Base-by-base conservation (phyloP, 768 basidiomycete genomes). In the Mycena capillaripes region DNA sequence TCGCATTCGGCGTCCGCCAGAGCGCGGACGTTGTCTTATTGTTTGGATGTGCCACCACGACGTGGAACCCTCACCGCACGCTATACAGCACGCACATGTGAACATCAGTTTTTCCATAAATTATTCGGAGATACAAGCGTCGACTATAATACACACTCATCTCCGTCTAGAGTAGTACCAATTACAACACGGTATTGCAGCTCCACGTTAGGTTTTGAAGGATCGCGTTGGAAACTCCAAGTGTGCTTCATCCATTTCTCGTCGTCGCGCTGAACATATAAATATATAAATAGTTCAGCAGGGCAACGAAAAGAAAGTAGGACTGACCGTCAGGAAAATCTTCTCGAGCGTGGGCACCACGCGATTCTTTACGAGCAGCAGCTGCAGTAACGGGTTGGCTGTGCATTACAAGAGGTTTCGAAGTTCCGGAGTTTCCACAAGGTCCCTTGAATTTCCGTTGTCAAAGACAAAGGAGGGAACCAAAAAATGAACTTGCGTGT, bases 281-380 rank as follows among this genome's bases (percentile, higher is more conserved):
- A 53, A 58, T n/a, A n/a, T n/a, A n/a, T n/a, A n/a, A n/a, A n/a
- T n/a, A n/a, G n/a, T n/a, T 69, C 40, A 70, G 60, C 40, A 53
- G 36, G 48, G 42, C 42, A n/a, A 57, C 36, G 21, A 29, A 30
- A 58, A 38, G 12, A 38, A 25, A 27, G 40, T 29, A 44, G 16
- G 3, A 62, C 27, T 48, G 60, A 70, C 95, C 95, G 29, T 99
- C 97, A n/a, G 96, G 92, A 88, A 84, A 98, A 82, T 99, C 98
- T 84, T 99, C 98, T 77, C 98, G 96, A 58, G 98, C 98, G 79
- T 99, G 98, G 46, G 98, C 98, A 81, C 98, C 98, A 81, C 98
- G 95, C 56, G 96, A 97, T 81, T 99, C 98, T 85, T 97, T 95
- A 77, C 97, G 94, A 63, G 96, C 96, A 62, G 95, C 94, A n/a